Evolutionary conservation across 2,329 filamentous ascomycete species (phyloP).

Genomic region (Colletotrichum abscissum): DNA sequence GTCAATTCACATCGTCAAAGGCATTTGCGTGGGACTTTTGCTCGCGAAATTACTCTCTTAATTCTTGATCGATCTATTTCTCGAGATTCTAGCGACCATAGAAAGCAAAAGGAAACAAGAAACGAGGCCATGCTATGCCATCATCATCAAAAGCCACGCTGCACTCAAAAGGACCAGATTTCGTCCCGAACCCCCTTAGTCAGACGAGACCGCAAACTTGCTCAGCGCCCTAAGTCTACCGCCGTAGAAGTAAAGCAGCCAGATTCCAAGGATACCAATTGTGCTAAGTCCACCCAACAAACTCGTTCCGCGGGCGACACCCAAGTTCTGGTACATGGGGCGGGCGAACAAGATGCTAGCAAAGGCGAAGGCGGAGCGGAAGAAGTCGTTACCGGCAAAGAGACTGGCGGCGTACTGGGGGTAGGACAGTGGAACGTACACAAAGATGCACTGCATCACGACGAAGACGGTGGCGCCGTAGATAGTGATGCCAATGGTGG

Average conservation of each 20-base stretch:
- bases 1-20: neutral
- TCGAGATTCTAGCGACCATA: neutral
- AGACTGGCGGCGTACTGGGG: constrained; percentile 67
- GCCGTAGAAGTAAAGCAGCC: constrained; percentile 68
- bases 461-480: constrained; percentile 64
- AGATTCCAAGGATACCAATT: constrained; percentile 69
- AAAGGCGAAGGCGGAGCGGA: constrained; percentile 67
- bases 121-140: neutral
- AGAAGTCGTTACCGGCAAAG: constrained; percentile 72
- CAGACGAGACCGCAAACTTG: constrained; percentile 61
- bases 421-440: constrained; percentile 68
- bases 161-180: neutral
- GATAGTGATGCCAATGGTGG: constrained; percentile 67
- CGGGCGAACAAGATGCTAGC: constrained; percentile 69
- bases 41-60: neutral
- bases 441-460: constrained; percentile 70
- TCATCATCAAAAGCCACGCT: neutral
- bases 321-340: constrained; percentile 69
- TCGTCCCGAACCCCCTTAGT: neutral
- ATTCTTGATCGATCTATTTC: neutral
- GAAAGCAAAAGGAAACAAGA: neutral
- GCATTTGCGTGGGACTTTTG: neutral
- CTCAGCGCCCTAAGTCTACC: constrained; percentile 64
- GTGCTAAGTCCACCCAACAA: constrained; percentile 66
- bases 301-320: constrained; percentile 66